A percentile compares a stretch with the other conserved stretches of the same genome.
phyloP scores from a whole-genome alignment of 495 filamentous ascomycete genomes.

The Cercophora sp. region DNA sequence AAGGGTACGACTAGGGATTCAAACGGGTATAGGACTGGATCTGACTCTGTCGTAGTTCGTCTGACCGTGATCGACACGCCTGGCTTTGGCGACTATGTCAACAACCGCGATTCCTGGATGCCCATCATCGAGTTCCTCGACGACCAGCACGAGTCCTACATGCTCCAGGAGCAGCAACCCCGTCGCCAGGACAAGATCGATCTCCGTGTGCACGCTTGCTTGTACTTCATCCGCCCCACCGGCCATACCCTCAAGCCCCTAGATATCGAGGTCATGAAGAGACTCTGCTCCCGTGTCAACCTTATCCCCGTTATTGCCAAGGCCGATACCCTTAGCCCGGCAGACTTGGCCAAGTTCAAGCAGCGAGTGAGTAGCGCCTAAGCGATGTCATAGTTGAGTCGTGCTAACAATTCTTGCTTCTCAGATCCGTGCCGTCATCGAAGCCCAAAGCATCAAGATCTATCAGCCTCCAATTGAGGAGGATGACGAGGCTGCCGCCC shows the following conservation, averaged over 20 bases:
- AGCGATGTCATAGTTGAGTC: too few species aligned
- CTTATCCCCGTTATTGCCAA: constrained; percentile 97
- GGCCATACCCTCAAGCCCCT: constrained; percentile 98
- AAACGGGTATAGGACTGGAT: constrained; percentile 2
- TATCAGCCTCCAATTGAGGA: constrained; percentile 97
- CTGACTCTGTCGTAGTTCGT: constrained; percentile 61
- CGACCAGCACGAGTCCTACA: constrained; percentile 99
- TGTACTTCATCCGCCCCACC: constrained; percentile 98
- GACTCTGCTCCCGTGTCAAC: constrained; percentile 94
- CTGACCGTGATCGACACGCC: constrained; percentile 98
- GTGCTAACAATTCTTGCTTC: neutral
- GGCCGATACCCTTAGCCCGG: constrained; percentile 93
- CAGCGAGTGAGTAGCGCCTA: constrained; percentile 62
- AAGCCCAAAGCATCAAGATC: constrained; percentile 98
- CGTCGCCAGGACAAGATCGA: constrained; percentile 97
- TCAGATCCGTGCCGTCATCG: constrained; percentile 89
- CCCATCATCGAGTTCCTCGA: constrained; percentile 99
- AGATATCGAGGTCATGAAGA: constrained; percentile 99
- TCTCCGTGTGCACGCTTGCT: constrained; percentile 93
- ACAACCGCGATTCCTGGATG: constrained; percentile 99
- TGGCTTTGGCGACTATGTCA: constrained; percentile 98
- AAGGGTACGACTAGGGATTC: constrained; percentile 75
- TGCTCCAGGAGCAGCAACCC: constrained; percentile 99
- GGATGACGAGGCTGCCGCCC: constrained; percentile 91
- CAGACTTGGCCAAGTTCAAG: constrained; percentile 89